Evolutionary conservation across 305 asterid genomes (phyloP), one percentile per base, ranked within the genome.

Genomic region (Solanum hybrid): DNA sequence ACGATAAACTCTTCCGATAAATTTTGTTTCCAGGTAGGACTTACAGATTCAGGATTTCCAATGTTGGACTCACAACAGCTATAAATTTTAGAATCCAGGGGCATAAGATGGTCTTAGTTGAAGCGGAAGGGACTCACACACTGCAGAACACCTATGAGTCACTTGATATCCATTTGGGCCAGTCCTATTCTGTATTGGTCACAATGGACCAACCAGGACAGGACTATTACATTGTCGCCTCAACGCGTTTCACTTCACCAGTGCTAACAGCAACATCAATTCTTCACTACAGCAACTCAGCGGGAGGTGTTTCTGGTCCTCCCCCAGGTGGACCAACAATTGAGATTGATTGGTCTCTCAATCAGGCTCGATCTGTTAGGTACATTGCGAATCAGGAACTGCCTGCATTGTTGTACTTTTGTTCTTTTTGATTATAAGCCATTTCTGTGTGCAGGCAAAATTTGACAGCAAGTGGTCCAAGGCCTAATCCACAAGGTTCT

Each of bases 401-500:
- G 36, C 36, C 36, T 34, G 36, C 36, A 34, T 34, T 34, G 36
- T 34, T 34, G 36, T 34, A 34, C 36, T 34, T 34, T 34, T 34
- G 36, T 34, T 34, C 36, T 34, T 34, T 34, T 34, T 34, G 36
- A 34, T 42, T 88, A 16, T 22, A 31, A 7, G 79, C 1, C 35
- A 0, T 31, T 37, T 56, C 13, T 75, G 32, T 3, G 9, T 89
- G n/a, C 90, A 92, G 94, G 90, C 90, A 88, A 88, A 92, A 92
- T 91, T 72, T 92, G 69, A 75, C 93, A 24, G 94, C 93, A 16
- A 92, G 94, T 51, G 94, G 92, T 16, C 90, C 93, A 16, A 91
- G 94, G 86, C 93, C 93, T n/a, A 85, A 91, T 56, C 91, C 92
- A 2, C 93, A 92, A 91, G 94, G 94, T 27, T 91, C 94, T 5